Percentiles rank a stretch among this genome's conserved stretches.
phyloP scores from a whole-genome alignment of 1,284 basidiomycete species.

The Cutaneotrichosporon daszewskae region DNA sequence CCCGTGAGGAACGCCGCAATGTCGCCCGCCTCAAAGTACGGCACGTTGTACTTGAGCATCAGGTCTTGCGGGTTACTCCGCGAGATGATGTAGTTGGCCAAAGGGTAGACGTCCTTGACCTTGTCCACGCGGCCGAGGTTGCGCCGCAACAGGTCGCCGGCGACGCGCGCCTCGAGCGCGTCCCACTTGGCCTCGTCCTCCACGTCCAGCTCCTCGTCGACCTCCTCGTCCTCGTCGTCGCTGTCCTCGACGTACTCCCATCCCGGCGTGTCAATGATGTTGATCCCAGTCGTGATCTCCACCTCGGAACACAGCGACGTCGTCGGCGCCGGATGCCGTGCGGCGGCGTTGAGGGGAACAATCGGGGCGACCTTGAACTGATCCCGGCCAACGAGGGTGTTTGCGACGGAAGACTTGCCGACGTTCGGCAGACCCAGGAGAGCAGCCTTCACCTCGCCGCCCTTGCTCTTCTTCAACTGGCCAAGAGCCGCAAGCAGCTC shows the following conservation, averaged over 20 bases:
- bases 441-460: slow-evolving; percentile 23
- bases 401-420: slow-evolving; percentile 77
- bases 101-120: slow-evolving; percentile 73
- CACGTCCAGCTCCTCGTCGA: slow-evolving; percentile 49
- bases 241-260: slow-evolving; percentile 55
- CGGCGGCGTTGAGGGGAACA: slow-evolving; percentile 56
- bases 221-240: slow-evolving; percentile 28
- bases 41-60: slow-evolving; percentile 82
- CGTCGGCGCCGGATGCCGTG: slow-evolving; percentile 56
- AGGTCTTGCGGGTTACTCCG: slow-evolving; percentile 73
- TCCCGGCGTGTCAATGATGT: slow-evolving; percentile 80
- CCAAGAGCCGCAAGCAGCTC: slow-evolving; percentile 27
- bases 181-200: slow-evolving; percentile 48
- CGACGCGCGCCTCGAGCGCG: slow-evolving; percentile 51
- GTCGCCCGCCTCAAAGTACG: slow-evolving; percentile 70
- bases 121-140: slow-evolving; percentile 81
- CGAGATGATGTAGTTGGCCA: slow-evolving; percentile 68
- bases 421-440: slow-evolving; percentile 59
- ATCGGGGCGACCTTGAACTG: slow-evolving; percentile 48
- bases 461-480: slow-evolving; percentile 31
- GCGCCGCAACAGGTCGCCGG: slow-evolving; percentile 67
- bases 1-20: slow-evolving; percentile 71
- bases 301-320: slow-evolving; percentile 67
- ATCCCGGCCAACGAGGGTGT: slow-evolving; percentile 60
- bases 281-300: slow-evolving; percentile 52